Percentiles rank a stretch among this genome's conserved stretches.
Conservation (phyloP, 2,329 filamentous ascomycete species). For the Salinomyces thailandicus region DNA sequence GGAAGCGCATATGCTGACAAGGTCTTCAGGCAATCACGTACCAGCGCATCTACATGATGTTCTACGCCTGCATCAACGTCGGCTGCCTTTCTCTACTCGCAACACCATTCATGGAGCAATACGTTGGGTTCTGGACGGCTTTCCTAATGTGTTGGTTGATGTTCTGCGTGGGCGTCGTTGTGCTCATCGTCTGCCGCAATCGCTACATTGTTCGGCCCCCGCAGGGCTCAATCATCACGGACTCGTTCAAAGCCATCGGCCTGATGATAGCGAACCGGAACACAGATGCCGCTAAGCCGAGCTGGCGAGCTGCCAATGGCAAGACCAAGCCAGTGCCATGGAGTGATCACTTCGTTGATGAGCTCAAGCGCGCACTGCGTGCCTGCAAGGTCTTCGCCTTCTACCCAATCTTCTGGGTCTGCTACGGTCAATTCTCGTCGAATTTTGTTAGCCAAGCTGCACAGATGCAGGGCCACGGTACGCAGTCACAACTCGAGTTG, state of each 20-base stretch:
- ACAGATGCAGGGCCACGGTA: constrained; percentile 36
- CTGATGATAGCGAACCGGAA: constrained; percentile 45
- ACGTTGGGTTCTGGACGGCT: constrained; percentile 56
- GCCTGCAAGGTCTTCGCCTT: constrained; percentile 60
- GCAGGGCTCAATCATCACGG: constrained; percentile 54
- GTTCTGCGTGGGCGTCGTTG: constrained; percentile 51
- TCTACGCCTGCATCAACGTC: constrained; percentile 63
- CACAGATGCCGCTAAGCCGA: constrained; percentile 55
- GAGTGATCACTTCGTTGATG: constrained; percentile 62
- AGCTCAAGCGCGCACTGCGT: constrained; percentile 54
- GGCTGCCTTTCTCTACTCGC: constrained; percentile 58
- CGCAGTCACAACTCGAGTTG: constrained; percentile 18
- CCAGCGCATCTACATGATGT: constrained; percentile 48
- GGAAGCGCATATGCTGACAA: constrained; percentile 38
- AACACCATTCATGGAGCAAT: constrained; percentile 57
- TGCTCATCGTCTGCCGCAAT: constrained; percentile 35
- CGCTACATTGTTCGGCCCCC: constrained; percentile 38
- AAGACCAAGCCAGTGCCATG: constrained; percentile 41
- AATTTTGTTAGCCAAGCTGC: constrained; percentile 41
- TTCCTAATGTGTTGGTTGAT: constrained; percentile 52
- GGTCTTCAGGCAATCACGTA: constrained; percentile 39
- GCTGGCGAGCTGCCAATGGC: constrained; percentile 47
- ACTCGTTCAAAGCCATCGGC: constrained; percentile 53
- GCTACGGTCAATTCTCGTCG: constrained; percentile 29
- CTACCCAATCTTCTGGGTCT: constrained; percentile 35